Percentiles rank a stretch among this genome's conserved stretches.
Evolutionary conservation across 1,139 yeast genomes (phyloP).

Genomic region (Zygoascus sp.): DNA sequence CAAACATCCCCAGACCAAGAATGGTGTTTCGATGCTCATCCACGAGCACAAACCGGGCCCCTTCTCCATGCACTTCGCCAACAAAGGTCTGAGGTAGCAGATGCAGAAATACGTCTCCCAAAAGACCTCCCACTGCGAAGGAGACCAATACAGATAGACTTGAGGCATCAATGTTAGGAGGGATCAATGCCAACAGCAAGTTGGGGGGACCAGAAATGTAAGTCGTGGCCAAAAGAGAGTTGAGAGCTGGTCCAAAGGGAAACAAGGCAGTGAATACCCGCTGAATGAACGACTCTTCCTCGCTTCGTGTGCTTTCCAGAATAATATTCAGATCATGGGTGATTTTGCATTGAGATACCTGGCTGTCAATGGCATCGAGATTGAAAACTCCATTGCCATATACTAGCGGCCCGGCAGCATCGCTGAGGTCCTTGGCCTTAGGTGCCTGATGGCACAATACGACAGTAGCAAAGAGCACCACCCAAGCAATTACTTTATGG

Average conservation of each 20-base stretch:
- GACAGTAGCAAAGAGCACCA: background rate
- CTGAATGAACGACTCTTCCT: constrained; percentile 30
- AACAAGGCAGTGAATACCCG: constrained; percentile 35
- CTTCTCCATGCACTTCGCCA: constrained; percentile 42
- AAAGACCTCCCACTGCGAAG: constrained; percentile 65
- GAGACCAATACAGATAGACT: constrained; percentile 50
- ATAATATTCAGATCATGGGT: constrained; percentile 36
- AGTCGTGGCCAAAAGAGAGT: constrained; percentile 57
- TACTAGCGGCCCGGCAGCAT: constrained; percentile 15
- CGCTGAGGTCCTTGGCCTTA: background rate
- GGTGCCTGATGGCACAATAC: background rate
- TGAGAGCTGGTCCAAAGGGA: constrained; percentile 53
- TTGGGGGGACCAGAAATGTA: constrained; percentile 62
- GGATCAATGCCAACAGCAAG: constrained; percentile 48
- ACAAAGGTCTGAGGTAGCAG: constrained; percentile 59
- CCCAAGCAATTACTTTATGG: background rate
- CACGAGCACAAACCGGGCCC: constrained; percentile 42
- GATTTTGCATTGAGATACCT: constrained; percentile 35
- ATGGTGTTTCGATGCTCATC: constrained; percentile 47
- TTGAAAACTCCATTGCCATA: constrained; percentile 41
- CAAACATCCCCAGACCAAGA: constrained; percentile 49
- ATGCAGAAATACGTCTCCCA: constrained; percentile 67
- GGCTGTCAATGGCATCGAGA: constrained; percentile 30
- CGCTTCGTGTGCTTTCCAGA: constrained; percentile 17
- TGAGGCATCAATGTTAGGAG: constrained; percentile 45